Base-by-base conservation (phyloP, 176 grass and related monocot species). In the Rhynchospora pubera region DNA sequence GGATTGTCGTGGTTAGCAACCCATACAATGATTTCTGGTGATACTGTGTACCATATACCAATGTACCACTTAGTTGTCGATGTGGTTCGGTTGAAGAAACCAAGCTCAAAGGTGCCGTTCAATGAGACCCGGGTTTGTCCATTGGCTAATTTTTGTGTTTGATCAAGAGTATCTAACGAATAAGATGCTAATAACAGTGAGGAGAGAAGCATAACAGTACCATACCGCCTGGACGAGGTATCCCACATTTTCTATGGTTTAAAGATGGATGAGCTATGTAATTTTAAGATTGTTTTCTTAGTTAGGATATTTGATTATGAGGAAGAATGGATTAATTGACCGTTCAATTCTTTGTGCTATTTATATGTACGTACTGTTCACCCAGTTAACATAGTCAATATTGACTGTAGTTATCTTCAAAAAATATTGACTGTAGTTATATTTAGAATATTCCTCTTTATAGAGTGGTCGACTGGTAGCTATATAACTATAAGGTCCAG, bases 21-120 rank as follows among this genome's bases (percentile, higher is more conserved):
- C 91, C 91, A 93, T 39, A 94, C 67, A 1, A 94, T 53, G 24
- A 79, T 83, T 34, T 44, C 46, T 7, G 82, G 79, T 6, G 85
- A 77, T 65, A 84, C 75, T 13, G 69, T 82, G 82, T 87, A 93
- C 91, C 89, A 91, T 26, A 93, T 87, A 51, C 91, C 91, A 1
- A 93, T 69, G 4, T 19, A 93, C 64, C 87, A 83, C 64, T 63
- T 87, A 34, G 32, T 34, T 24, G 44, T 48, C 64, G 32, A 19
- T 43, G 68, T 48, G 72, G 72, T 23, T 26, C 53, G 10, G 66
- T 72, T 28, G 43, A 94, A 94, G 87, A 94, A 84, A 19, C 87
- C 89, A 0, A 94, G 83, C 58, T 76, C 78, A 79, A 91, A 93
- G 14, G 53, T 57, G 46, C 82, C 23, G 6, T 63, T n/a, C 0